Base-by-base conservation (phyloP, 495 filamentous ascomycete species). In the Cryomyces minteri region DNA sequence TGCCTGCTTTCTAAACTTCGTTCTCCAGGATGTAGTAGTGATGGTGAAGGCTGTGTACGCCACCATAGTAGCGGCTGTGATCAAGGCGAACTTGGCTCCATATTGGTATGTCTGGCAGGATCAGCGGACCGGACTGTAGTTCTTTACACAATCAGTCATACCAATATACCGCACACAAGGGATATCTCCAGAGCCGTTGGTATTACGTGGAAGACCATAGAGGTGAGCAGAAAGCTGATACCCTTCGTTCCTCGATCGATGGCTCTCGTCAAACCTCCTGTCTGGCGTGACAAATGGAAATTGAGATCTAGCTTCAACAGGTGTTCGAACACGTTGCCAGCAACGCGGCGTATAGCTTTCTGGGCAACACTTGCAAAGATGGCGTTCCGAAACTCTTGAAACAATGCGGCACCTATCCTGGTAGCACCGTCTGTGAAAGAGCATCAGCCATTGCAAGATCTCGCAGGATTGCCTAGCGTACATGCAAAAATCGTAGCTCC, bases 211-310 rank as follows among this genome's bases (percentile, higher is more conserved):
- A 98, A 96, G 33, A 98, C 87, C 90, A 98, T 96, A 36, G 88
- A 94, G 6, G 84, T 93, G 45, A 96, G 69, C 46, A 96, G 61
- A 57, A 96, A 98, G 62, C 86, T 94, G 57, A 98, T 98, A 30
- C 90, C 90, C 62, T 96, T 96, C 3, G 90, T 96, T 50, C 90
- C 90, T 48, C 90, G 77, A 56, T 98, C 90, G 52, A 98, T 94
- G 36, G 92, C 92, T 51, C 92, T 72, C 10, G 86, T 96, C 42
- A 98, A 60, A 5, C 92, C 90, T 33, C 90, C 90, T 6, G 92
- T 96, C 66, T 96, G 90, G 43, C 88, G 82, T 9, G 79, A 77
- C 29, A 98, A 72, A 55, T 98, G 90, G 61, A 98, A 98, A 60
- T 80, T 86, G 29, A 96, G 70, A 57, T 96, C 92, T 25, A 98